Percentiles rank a stretch among this genome's conserved stretches.
Conservation (phyloP, 2,329 filamentous ascomycete genomes). For the Grosmannia serpens region DNA sequence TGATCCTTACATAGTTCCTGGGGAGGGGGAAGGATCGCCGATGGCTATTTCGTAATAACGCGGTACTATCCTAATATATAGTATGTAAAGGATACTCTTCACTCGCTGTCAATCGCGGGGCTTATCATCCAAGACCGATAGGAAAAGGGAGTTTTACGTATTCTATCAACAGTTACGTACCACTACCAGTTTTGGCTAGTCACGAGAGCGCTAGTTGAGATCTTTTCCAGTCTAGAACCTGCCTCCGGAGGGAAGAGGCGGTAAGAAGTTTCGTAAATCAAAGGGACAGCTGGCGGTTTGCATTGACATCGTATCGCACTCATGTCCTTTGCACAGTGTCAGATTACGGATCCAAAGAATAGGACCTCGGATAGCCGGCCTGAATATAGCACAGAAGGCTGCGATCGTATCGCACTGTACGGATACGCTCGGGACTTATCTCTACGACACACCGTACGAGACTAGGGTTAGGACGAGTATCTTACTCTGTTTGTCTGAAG, state of each 20-base stretch:
- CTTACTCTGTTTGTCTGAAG: neutral
- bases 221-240: neutral
- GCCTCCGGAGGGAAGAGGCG: neutral
- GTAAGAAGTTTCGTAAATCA: neutral
- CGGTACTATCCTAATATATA: no score
- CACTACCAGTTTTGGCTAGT: neutral
- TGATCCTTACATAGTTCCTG: no score
- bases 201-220: neutral
- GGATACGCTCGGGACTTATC: neutral
- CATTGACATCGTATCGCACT: neutral
- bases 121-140: neutral
- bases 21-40: neutral
- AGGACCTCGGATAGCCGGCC: neutral
- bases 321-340: neutral
- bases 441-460: neutral
- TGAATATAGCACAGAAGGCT: neutral
- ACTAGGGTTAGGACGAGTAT: no score
- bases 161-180: neutral
- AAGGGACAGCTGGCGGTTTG: neutral
- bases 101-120: slow-evolving; percentile 9
- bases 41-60: slow-evolving; percentile 12
- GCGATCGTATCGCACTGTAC: neutral
- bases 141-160: slow-evolving; percentile 7
- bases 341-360: neutral
- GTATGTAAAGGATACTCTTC: slow-evolving; percentile 19